Conservation (phyloP, 768 basidiomycete species). For the Rhodotorula taiwanensis region DNA sequence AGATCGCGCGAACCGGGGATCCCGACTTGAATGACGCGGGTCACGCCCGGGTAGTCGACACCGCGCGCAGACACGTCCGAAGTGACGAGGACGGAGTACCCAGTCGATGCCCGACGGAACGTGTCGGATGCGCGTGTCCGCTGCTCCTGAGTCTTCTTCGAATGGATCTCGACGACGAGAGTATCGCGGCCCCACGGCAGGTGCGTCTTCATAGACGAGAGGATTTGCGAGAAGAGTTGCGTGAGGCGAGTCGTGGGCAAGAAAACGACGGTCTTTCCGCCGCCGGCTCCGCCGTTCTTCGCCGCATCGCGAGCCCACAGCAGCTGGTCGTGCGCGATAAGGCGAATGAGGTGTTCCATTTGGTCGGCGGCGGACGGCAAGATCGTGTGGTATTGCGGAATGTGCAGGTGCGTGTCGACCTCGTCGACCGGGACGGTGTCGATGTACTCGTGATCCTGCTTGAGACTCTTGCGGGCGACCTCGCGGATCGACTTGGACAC, state of each 20-base stretch:
- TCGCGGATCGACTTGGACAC: conserved; percentile 48
- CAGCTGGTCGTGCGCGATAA: conserved; percentile 84
- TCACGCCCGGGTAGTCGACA: conserved; percentile 65
- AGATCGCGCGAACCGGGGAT: conserved; percentile 60
- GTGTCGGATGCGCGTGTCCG: conserved; percentile 52
- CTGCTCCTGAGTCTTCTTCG: conserved; percentile 52
- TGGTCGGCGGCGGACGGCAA: conserved; percentile 62
- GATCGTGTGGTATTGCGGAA: conserved; percentile 75
- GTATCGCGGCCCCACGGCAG: conserved; percentile 56
- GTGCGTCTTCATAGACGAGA: conserved; percentile 52
- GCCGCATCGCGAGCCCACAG: conserved; percentile 50
- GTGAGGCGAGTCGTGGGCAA: conserved; percentile 73
- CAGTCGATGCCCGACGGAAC: conserved; percentile 62
- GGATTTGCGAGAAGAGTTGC: conserved; percentile 61
- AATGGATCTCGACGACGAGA: conserved; percentile 66
- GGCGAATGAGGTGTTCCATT: conserved; percentile 66
- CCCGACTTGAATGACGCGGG: conserved; percentile 74
- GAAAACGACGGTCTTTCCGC: conserved; percentile 55
- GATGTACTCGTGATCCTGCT: conserved; percentile 49
- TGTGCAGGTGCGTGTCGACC: conserved; percentile 59
- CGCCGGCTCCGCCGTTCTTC: conserved; percentile 36
- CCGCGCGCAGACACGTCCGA: conserved; percentile 53
- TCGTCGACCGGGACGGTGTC: conserved; percentile 58
- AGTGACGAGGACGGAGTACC: conserved; percentile 48
- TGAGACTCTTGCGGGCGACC: conserved; percentile 44